Base-by-base conservation (phyloP, 106 monocot species). In the Apostasia ramifera region DNA sequence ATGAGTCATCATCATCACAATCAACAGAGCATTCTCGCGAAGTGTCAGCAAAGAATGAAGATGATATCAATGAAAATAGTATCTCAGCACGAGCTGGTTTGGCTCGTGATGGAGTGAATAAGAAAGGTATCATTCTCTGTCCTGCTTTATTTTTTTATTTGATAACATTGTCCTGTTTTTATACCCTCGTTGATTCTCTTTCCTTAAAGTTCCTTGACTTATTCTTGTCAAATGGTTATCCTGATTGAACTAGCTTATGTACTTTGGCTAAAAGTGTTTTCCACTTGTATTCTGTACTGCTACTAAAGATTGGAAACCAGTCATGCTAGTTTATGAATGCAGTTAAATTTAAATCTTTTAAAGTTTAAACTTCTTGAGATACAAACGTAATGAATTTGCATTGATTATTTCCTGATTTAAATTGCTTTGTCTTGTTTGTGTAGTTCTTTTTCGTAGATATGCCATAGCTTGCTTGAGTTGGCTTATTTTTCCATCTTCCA, bases 1-100 rank as follows among this genome's bases (percentile, higher is more conserved):
- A 65, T 47, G 65, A 65, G 26, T 65, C 65, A 1, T 47, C 48
- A 48, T 47, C 47, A 37, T 15, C 65, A 65, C 15, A 65, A 48
- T 48, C 48, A 14, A 47, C 65, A 26, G 46, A 7, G 37, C 47
- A 65, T 48, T 65, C 65, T 65, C 65, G 26, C 26, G 48, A 65
- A 15, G 26, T 65, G 48, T 65, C 48, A 12, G 65, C 26, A 65
- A 65, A 38, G 65, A 65, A 48, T 37, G 65, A 65, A 48, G 48
- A 65, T 65, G 48, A 65, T 15, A 2, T 48, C 48, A 65, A 65
- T 26, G 47, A 65, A 48, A 15, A n/a, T 2, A 15, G 47, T 65
- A 12, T 49, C 48, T 65, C 65, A 47, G 15, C 26, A 37, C 65
- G 48, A 49, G 47, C 65, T 65, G 65, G 47, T 48, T 42, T 44